These are phyloP conservation scores for Babesia sp. DNA, from an alignment of 169 alveolate genomes.

Conservation along the genomic window DNA sequence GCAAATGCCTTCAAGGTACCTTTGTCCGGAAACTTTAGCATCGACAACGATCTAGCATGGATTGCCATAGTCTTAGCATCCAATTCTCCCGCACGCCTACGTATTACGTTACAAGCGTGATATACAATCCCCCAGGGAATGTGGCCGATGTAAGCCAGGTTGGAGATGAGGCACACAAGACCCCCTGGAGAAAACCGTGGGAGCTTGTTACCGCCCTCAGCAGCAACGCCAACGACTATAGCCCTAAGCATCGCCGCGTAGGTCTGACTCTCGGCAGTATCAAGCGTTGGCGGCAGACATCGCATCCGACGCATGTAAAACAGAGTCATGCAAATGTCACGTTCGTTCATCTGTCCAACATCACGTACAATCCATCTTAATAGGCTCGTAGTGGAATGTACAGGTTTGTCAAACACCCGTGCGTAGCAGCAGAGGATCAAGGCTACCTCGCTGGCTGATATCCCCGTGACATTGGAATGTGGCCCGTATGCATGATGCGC, in stretches of 20 bases:
- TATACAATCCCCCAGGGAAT: constrained; percentile 60
- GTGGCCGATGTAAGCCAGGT: constrained; percentile 49
- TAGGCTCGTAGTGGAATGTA: constrained; percentile 41
- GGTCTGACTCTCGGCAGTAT: constrained; percentile 12
- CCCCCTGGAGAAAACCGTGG: constrained; percentile 55
- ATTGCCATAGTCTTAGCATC: constrained; percentile 56
- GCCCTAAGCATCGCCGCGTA: constrained; percentile 55
- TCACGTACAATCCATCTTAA: constrained; percentile 45
- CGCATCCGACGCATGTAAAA: constrained; percentile 61
- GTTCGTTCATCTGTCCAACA: constrained; percentile 60
- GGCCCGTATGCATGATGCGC: constrained; percentile 42
- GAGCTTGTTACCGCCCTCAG: constrained; percentile 61
- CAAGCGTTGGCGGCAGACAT: constrained; percentile 36
- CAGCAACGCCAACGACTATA: constrained; percentile 43
- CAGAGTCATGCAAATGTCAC: constrained; percentile 54
- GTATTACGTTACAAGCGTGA: constrained; percentile 54
- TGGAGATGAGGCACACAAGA: constrained; percentile 46
- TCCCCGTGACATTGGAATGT: constrained; percentile 48
- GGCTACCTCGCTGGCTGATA: constrained; percentile 58
- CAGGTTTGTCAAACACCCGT: constrained; percentile 38
- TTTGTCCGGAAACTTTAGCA: constrained; percentile 47
- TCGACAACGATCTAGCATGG: constrained; percentile 51
- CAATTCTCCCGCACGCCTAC: constrained; percentile 23
- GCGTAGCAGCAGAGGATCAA: constrained; percentile 64
- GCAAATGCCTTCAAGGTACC: constrained; percentile 41